A percentile compares a stretch with the other conserved stretches of the same genome.
Evolutionary conservation across 768 basidiomycete species (phyloP).

Genomic region (Mycena leptocephala): DNA sequence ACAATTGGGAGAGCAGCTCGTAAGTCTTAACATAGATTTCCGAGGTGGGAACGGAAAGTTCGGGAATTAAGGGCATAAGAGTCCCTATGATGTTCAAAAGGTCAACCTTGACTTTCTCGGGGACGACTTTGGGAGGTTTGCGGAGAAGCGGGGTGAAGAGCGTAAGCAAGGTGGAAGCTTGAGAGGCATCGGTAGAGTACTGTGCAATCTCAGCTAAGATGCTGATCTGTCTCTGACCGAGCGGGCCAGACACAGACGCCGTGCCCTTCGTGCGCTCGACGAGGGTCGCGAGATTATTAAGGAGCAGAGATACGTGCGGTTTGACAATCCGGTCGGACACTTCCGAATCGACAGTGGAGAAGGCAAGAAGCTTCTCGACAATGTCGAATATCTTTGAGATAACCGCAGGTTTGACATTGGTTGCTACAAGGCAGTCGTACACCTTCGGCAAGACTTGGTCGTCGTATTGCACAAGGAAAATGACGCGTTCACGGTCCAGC

Average conservation of each 20-base stretch:
- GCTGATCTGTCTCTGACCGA: constrained; percentile 87
- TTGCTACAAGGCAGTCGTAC: constrained; percentile 85
- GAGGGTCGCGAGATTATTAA: constrained; percentile 79
- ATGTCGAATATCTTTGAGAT: constrained; percentile 89
- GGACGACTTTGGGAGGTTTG: constrained; percentile 80
- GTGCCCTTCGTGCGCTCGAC: constrained; percentile 75
- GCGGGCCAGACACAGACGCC: constrained; percentile 67
- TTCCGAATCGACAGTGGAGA: constrained; percentile 65
- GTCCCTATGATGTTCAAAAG: constrained; percentile 80
- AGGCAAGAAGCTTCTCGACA: constrained; percentile 77
- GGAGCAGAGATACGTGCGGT: constrained; percentile 80
- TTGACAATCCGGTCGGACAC: constrained; percentile 72
- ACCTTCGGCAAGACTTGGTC: constrained; percentile 79
- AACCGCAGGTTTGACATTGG: constrained; percentile 91
- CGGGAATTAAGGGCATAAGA: constrained; percentile 78
- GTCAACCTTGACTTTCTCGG: constrained; percentile 91
- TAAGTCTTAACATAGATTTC: constrained; percentile 68
- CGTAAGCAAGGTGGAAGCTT: constrained; percentile 81
- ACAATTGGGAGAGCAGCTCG: constrained; percentile 80
- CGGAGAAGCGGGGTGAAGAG: constrained; percentile 88
- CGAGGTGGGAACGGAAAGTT: constrained; percentile 64
- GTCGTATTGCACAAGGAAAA: constrained; percentile 82
- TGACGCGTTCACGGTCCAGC: constrained; percentile 66
- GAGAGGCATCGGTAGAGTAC: constrained; percentile 76
- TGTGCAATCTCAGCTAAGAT: constrained; percentile 88